Evolutionary conservation across 768 basidiomycete genomes (phyloP).

Genomic region (Pholiota molesta): DNA sequence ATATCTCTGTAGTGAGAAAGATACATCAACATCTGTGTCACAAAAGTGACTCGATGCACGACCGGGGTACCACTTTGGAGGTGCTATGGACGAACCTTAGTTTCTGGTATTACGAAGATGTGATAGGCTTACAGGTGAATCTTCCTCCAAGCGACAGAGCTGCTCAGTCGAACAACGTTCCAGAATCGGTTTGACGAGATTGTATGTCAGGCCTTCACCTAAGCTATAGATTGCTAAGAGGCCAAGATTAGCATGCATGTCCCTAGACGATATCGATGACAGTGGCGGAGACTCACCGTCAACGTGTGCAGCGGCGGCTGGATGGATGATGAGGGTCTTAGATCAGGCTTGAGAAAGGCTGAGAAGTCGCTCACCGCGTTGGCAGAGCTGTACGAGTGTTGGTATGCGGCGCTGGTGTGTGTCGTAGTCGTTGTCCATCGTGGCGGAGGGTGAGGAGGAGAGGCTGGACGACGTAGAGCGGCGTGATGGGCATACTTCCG

Average conservation of each 20-base stretch:
- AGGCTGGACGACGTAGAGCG: not conserved
- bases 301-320: slow-evolving; percentile 62
- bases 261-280: slow-evolving; percentile 9
- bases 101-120: not conserved
- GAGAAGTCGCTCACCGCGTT: slow-evolving; percentile 57
- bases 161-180: slow-evolving; percentile 74
- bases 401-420: slow-evolving; percentile 48
- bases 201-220: slow-evolving; percentile 63
- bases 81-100: slow-evolving; percentile 38
- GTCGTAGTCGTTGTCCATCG: slow-evolving; percentile 24
- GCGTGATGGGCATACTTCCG: slow-evolving; percentile 5
- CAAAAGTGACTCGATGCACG: slow-evolving; percentile 25
- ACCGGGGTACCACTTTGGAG: slow-evolving; percentile 60
- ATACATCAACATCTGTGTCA: not conserved
- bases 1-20: slow-evolving; percentile 51
- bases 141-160: slow-evolving; percentile 66
- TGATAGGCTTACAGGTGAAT: slow-evolving; percentile 61
- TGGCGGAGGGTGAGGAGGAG: slow-evolving; percentile 2
- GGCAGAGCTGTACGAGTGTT: slow-evolving; percentile 69
- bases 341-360: not conserved
- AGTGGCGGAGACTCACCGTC: slow-evolving; percentile 49
- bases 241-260: not conserved
- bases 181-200: slow-evolving; percentile 72
- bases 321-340: not conserved
- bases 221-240: slow-evolving; percentile 63